These are phyloP conservation scores for Microstegium vimineum DNA, from an alignment of 176 grass and related monocot genomes.

Conservation along the genomic window DNA sequence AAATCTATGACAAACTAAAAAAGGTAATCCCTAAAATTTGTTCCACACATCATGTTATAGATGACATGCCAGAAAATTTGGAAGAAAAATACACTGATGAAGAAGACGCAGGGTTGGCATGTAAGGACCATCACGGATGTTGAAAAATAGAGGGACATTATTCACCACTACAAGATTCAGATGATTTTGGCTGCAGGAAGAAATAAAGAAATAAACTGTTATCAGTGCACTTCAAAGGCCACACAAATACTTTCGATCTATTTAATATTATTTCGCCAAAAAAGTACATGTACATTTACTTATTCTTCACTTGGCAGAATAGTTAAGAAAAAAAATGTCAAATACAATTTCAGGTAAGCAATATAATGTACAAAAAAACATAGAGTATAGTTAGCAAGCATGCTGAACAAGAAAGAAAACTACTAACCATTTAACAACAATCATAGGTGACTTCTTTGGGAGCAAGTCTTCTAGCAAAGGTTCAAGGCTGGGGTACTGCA, in stretches of 20 bases:
- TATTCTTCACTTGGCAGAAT: background rate
- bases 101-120: constrained; percentile 98
- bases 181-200: constrained; percentile 86
- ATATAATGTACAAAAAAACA: background rate
- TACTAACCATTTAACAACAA: constrained; percentile 90
- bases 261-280: background rate
- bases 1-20: background rate
- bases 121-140: constrained; percentile 91
- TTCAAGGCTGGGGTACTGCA: constrained; percentile 90
- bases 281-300: background rate
- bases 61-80: background rate
- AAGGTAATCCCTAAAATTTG: background rate
- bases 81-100: constrained; percentile 78
- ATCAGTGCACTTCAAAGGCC: background rate
- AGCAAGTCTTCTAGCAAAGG: constrained; percentile 88
- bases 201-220: background rate
- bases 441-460: constrained; percentile 83
- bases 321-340: background rate
- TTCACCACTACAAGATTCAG: constrained; percentile 99
- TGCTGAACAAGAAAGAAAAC: background rate
- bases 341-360: constrained; percentile 3
- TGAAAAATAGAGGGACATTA: constrained; percentile 95
- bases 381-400: background rate
- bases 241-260: background rate
- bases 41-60: constrained; percentile 2